Evolutionary conservation across 2,329 filamentous ascomycete genomes (phyloP).

Genomic region (Fusarium sp.): DNA sequence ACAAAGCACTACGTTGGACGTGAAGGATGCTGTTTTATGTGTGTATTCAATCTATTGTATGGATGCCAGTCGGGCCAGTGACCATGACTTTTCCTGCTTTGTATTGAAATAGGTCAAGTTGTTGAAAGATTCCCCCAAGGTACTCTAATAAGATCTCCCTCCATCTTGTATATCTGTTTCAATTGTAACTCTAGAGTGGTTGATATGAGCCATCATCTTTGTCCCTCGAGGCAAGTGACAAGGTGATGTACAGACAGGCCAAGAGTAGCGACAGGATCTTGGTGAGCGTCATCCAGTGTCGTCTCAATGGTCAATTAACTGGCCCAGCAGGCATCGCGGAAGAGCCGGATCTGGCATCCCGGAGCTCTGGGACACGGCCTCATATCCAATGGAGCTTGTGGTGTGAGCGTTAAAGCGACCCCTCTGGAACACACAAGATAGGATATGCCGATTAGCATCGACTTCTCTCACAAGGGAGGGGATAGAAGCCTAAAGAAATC

Average conservation of each 20-base stretch:
- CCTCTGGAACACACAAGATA: conserved; percentile 16
- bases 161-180: too few relatives aligned
- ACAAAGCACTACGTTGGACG: neutral
- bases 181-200: too few relatives aligned
- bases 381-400: neutral
- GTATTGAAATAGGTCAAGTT: too few relatives aligned
- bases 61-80: neutral
- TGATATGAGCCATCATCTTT: too few relatives aligned
- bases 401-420: conserved; percentile 33
- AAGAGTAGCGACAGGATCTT: conserved; percentile 26
- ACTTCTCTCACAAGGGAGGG: too few relatives aligned
- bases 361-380: conserved; percentile 40
- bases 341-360: conserved; percentile 43
- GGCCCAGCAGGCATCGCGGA: conserved; percentile 27
- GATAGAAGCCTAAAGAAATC: neutral
- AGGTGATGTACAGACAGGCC: conserved; percentile 16
- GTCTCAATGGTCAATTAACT: conserved; percentile 37
- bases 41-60: neutral
- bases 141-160: too few relatives aligned
- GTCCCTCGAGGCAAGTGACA: neutral
- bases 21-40: conserved; percentile 5
- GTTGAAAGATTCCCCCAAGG: too few relatives aligned
- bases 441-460: conserved; percentile 1
- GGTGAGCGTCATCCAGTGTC: conserved; percentile 25
- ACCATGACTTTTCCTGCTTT: too few relatives aligned